Conservation (phyloP, 2,329 filamentous ascomycete genomes). For the Pseudopithomyces chartarum region DNA sequence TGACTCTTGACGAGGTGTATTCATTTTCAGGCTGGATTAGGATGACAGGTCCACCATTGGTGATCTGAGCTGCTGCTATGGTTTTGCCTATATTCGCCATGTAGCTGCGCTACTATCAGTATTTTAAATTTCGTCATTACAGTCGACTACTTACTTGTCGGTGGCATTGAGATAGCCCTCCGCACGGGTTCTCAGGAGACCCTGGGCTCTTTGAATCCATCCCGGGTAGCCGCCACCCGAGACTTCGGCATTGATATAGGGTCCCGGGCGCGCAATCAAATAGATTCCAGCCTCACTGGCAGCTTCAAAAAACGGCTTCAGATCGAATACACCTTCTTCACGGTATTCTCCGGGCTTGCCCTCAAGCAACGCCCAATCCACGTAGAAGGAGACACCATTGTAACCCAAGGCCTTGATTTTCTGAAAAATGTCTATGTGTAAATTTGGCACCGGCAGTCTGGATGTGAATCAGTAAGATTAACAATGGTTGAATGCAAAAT, state of each 20-base stretch:
- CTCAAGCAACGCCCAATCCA: slow-evolving; percentile 78
- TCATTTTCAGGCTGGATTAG: slow-evolving; percentile 84
- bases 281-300: slow-evolving; percentile 76
- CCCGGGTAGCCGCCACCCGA: slow-evolving; percentile 80
- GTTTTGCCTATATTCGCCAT: slow-evolving; percentile 65
- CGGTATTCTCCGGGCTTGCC: slow-evolving; percentile 72
- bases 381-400: slow-evolving; percentile 79
- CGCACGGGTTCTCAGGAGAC: slow-evolving; percentile 66
- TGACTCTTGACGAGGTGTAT: slow-evolving; percentile 62
- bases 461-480: slow-evolving; percentile 8
- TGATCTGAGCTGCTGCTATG: slow-evolving; percentile 78
- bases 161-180: slow-evolving; percentile 69
- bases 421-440: slow-evolving; percentile 77
- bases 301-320: slow-evolving; percentile 77
- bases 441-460: slow-evolving; percentile 63
- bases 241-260: slow-evolving; percentile 79
- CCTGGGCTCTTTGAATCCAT: slow-evolving; percentile 74
- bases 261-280: slow-evolving; percentile 70
- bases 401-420: slow-evolving; percentile 83
- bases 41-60: slow-evolving; percentile 80
- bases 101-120: slow-evolving; percentile 53
- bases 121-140: not conserved
- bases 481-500: not conserved
- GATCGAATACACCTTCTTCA: slow-evolving; percentile 72
- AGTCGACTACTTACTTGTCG: slow-evolving; percentile 57